Evolutionary conservation across 2,329 filamentous ascomycete species (phyloP).

Genomic region (Colletotrichum graminicola): DNA sequence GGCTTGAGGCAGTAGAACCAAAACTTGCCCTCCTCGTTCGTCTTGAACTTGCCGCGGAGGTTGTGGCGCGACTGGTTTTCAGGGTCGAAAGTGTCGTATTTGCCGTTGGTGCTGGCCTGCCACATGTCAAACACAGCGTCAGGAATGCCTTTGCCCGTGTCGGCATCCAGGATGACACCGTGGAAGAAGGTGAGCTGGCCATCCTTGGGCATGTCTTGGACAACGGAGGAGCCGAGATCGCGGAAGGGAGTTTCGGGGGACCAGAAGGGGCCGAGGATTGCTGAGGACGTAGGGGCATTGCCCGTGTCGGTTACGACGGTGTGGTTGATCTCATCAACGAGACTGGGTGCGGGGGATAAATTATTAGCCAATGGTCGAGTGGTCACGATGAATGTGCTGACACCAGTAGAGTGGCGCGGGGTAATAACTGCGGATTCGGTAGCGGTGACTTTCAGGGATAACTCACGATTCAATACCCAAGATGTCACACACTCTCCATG

Average conservation of each 20-base stretch:
- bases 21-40: constrained; percentile 71
- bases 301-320: constrained; percentile 36
- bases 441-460: not conserved
- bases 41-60: constrained; percentile 73
- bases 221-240: constrained; percentile 40
- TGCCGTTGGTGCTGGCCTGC: constrained; percentile 70
- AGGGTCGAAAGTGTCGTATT: constrained; percentile 73
- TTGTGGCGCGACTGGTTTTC: constrained; percentile 71
- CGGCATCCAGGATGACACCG: constrained; percentile 42
- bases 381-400: not conserved
- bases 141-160: constrained; percentile 45
- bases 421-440: not conserved
- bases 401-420: constrained; percentile 5
- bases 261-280: constrained; percentile 43
- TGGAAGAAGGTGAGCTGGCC: constrained; percentile 41
- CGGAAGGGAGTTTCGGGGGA: constrained; percentile 43
- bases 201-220: constrained; percentile 41
- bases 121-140: constrained; percentile 70
- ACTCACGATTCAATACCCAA: constrained; percentile 41
- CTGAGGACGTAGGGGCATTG: constrained; percentile 37
- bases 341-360: constrained; percentile 1
- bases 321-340: constrained; percentile 43
- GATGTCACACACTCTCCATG: constrained; percentile 41
- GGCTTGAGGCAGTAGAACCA: constrained; percentile 74
- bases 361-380: not conserved